Evolutionary conservation across 78 protist genomes (phyloP), one percentile per base, ranked within the genome.

Genomic region (Dictyostelium intermedium): DNA sequence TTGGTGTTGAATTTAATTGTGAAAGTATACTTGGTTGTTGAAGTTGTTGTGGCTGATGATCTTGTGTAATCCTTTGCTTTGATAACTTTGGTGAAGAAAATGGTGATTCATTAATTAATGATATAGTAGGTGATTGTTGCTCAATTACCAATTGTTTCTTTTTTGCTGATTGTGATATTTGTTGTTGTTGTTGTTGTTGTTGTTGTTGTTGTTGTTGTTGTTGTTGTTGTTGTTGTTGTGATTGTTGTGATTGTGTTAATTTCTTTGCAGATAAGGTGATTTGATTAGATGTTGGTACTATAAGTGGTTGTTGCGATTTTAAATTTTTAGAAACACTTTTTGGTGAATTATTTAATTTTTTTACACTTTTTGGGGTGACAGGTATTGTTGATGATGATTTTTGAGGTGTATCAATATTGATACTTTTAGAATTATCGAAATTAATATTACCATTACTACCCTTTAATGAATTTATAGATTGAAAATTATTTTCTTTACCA

Each of bases 1-100:
- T 77, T 41, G 50, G 25, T 77, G 82, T 39, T 5, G 39, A 18
- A 11, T 13, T 74, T 35, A 47, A n/a, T 16, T 35, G 50, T 77
- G 53, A 27, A 34, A 43, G 30, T 41, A n/a, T 77, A 20, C 14
- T 77, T 37, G 81, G 41, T 72, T 76, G 53, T 23, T 32, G 82
- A 23, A 4, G 2, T 77, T 35, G 32, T 41, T n/a, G 82, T 11
- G 6, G 82, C 0, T 11, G 6, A 0, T 76, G 82, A 41, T 35
- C 35, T 9, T 23, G 32, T 56, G 20, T 14, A 56, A 56, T 56
- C 66, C 20, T 56, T 56, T 56, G 66, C 20, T 56, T 41, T 77
- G 82, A 39, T 76, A n/a, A 23, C 41, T 77, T 77, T 35, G 82
- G 82, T 77, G 82, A 41, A n/a, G 82, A 41, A 77, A 77, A 77